Base-by-base conservation (phyloP, 2,329 filamentous ascomycete genomes). In the Penicillium sp. region DNA sequence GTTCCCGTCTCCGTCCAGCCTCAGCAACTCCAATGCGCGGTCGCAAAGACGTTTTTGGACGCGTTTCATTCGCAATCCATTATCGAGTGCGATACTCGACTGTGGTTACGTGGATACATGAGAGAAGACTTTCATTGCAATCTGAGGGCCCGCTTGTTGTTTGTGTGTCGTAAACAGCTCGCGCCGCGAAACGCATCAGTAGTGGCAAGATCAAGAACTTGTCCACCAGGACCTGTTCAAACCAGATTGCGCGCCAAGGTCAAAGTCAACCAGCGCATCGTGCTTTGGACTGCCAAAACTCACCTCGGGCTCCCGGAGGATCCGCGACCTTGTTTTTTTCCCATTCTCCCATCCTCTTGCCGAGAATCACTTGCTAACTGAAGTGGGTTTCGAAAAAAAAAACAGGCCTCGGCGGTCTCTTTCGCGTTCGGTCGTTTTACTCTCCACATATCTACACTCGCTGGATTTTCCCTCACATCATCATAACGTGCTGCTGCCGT, bases 401-500 rank as follows among this genome's bases (percentile, higher is more conserved):
- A 25, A 42, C 45, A 26, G 35, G 35, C 36, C 32, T 34, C 7
- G 32, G 18, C 24, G 38, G n/a, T 24, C 18, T 34, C 27, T 35
- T 27, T 26, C n/a, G 29, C 27, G 11, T 40, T 4, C 9, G 7
- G n/a, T 9, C 32, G 25, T 32, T 32, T 11, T 41, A 2, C 13
- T 38, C 35, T n/a, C 1, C 24, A 12, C 28, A 9, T 9, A 4
- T 8, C 9, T 13, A 32, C 27, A 5, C 11, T 26, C 29, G 18
- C 12, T 32, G 11, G 33, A 29, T 12, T 9, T 13, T 3, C 34
- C 24, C 37, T 29, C 25, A 33, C 36, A 18, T 18, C 38, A 40
- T 28, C 46, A 27, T 35, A 9, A 9, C 28, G 28, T 43, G 51
- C 47, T 34, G 53, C 59, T 43, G 51, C 47, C 35, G 53, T 59